These are phyloP conservation scores for Hypoxylon perforatum DNA, from an alignment of 495 filamentous ascomycete genomes.

Conservation along the genomic window DNA sequence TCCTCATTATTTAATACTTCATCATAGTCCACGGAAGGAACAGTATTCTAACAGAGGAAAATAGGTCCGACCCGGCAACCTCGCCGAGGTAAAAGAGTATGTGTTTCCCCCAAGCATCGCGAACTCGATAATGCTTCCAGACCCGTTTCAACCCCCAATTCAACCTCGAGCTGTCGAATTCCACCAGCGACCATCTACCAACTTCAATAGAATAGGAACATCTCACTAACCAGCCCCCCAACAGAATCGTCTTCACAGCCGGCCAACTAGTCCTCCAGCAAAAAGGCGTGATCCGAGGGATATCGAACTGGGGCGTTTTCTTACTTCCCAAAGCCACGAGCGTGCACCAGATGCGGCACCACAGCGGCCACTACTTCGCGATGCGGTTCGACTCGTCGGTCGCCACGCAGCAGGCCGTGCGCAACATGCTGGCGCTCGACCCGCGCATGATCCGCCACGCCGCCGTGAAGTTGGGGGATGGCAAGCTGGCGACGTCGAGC, in stretches of 20 bases:
- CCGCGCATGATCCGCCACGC: slow-evolving; percentile 89
- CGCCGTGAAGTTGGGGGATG: slow-evolving; percentile 84
- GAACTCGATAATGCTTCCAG: neutral
- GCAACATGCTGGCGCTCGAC: slow-evolving; percentile 82
- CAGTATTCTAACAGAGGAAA: slow-evolving; percentile 22
- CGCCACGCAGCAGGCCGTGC: slow-evolving; percentile 75
- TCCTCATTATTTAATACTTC: slow-evolving; percentile 31
- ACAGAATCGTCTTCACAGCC: slow-evolving; percentile 86
- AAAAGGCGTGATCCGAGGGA: slow-evolving; percentile 90
- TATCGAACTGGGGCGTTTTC: slow-evolving; percentile 94
- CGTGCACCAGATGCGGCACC: slow-evolving; percentile 82
- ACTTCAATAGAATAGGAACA: no score
- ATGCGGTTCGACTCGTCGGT: slow-evolving; percentile 90
- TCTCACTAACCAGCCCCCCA: neutral
- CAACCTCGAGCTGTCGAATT: no score
- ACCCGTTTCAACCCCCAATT: slow-evolving; percentile 3
- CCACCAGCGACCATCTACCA: no score
- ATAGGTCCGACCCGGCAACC: slow-evolving; percentile 88
- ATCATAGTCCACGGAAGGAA: no score
- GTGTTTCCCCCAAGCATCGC: slow-evolving; percentile 39
- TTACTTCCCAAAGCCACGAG: slow-evolving; percentile 78
- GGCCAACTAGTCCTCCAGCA: slow-evolving; percentile 83
- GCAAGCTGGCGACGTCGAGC: slow-evolving; percentile 75
- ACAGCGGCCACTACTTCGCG: slow-evolving; percentile 92
- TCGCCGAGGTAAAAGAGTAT: slow-evolving; percentile 95